Conservation (phyloP, 345 rosid genomes). For the Viola odorata region DNA sequence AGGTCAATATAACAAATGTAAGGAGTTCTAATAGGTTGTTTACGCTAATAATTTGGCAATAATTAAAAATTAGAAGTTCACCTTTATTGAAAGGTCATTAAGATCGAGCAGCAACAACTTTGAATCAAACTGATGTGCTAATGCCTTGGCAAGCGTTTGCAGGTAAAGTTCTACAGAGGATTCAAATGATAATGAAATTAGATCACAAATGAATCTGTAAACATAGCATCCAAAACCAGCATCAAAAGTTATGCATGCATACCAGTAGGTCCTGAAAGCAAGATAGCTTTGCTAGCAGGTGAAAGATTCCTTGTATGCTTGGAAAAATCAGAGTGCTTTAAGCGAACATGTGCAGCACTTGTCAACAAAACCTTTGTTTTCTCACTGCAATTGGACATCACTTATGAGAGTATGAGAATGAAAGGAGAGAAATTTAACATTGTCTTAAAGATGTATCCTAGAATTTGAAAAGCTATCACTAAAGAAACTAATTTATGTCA, state of each 20-base stretch:
- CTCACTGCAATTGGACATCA: constrained; percentile 46
- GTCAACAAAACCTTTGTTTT: constrained; percentile 60
- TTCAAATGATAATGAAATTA: constrained; percentile 17
- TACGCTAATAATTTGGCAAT: not conserved
- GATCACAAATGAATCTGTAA: not conserved
- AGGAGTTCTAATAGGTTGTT: constrained; percentile 9
- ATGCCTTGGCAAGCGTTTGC: constrained; percentile 93
- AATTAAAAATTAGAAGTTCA: constrained; percentile 17
- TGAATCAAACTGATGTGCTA: constrained; percentile 73
- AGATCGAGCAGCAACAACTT: constrained; percentile 77
- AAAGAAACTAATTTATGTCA: too few relatives aligned
- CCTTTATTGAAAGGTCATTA: constrained; percentile 76
- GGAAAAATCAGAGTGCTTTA: constrained; percentile 70
- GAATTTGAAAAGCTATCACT: too few relatives aligned
- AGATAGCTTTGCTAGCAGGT: constrained; percentile 80
- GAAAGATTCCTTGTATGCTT: constrained; percentile 87
- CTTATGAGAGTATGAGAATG: constrained; percentile 8
- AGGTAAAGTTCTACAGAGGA: constrained; percentile 63
- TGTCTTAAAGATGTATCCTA: not conserved
- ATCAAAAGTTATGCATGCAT: constrained; percentile 19
- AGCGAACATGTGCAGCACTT: constrained; percentile 79
- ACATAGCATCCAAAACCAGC: not conserved
- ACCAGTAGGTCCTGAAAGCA: constrained; percentile 95
- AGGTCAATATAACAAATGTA: constrained; percentile 15
- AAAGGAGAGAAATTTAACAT: not conserved